Evolutionary conservation across 2,329 filamentous ascomycete species (phyloP), one percentile per base, ranked within the genome.

Genomic region (Biscogniauxia marginata): DNA sequence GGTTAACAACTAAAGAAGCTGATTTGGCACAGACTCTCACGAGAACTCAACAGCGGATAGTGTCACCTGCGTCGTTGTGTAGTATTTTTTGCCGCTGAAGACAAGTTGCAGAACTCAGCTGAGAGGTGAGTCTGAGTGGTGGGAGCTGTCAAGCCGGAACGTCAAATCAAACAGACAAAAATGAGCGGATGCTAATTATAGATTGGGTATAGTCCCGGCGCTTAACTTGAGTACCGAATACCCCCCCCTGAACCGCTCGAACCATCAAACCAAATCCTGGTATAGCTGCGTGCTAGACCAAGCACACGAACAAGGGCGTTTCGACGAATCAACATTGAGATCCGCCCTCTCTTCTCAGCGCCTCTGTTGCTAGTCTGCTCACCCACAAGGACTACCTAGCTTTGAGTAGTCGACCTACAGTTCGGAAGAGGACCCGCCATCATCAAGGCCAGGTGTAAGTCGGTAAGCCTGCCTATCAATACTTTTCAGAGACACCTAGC

Each of bases 171-270:
- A 59, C 55, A 57, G 49, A 56, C 54, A 56, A 55, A 60, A 64
- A 61, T 60, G 64, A 66, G 62, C 63, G 67, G 65, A 65, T 63
- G 64, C 67, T 69, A 69, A 69, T 65, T 61, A 65, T 69, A 69
- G 62, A 63, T 54, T 55, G 54, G 58, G 62, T 53, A 64, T 64
- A 64, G 67, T 63, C 52, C 65, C 65, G 64, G 67, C 67, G 67
- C 67, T 69, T 69, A 69, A 63, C 50, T 39, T 46, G 59, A 61
- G 62, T 64, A 63, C 58, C 62, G 53, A 60, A 60, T 62, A 63
- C 61, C 53, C 59, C 61, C 53, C 59, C 53, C 53, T 43, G 52
- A 55, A 49, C 54, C 54, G 57, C 56, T 54, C 57, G 50, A 53
- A 30, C 46, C 50, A 43, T 55, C 34, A 51, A 63, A 43, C 52